Evolutionary conservation across 352 stramenopile species (phyloP), one percentile per base, ranked within the genome.

Genomic region (Halophytophthora batemanensis): DNA sequence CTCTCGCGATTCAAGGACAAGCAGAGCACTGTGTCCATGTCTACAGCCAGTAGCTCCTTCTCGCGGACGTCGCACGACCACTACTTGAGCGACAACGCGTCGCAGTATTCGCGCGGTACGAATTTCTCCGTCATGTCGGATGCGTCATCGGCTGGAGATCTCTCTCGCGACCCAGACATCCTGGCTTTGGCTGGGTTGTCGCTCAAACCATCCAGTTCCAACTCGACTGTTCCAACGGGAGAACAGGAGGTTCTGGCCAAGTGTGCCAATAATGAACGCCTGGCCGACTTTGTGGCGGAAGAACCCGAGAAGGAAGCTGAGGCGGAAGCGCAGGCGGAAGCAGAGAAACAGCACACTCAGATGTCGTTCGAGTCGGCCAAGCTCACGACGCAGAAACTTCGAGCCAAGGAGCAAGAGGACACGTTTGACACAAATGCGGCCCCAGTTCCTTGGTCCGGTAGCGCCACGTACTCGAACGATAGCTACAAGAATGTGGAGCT

Each of bases 31-130:
- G 59, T 76, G 45, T 85, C 74, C 13, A 75, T 84, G 61, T 87
- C 76, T n/a, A 83, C 69, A 6, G 59, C 61, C 1, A 85, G 74
- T 50, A 87, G 74, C 41, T 74, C 74, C 12, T 80, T 83, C 38
- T 73, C 64, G 21, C 59, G 59, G 25, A 64, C 64, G 2, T 73
- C 64, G 5, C 36, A 71, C 19, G 63, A 71, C 43, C 59, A 54
- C n/a, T 62, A 49, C 11, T 56, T 52, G 10, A 68, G 64, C 44
- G 64, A 73, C 36, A 73, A 50, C 14, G 60, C 39, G 14, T 73
- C 59, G 5, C 59, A 69, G 36, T 69, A 64, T 38, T 73, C 55
- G 6, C 64, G 59, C 15, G 55, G 55, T 17, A 73, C 64, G 12
- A 76, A 69, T 35, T 71, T 79, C 23, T 76, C 74, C 17, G 54